Base-by-base conservation (phyloP, 139 green algal species). In the Coelastrella sp. region DNA sequence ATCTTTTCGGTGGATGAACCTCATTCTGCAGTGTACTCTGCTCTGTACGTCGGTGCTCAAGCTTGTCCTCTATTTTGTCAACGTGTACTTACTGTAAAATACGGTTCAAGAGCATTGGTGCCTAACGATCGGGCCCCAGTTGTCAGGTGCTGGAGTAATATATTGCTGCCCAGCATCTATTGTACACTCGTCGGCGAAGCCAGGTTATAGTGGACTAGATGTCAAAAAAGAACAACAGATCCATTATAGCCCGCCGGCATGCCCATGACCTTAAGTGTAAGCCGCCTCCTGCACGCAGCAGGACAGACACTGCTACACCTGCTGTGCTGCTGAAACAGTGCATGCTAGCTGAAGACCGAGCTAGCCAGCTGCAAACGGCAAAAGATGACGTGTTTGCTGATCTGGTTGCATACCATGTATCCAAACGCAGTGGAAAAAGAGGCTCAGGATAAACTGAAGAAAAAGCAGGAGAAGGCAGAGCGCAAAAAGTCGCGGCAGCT, bases 151-250 rank as follows among this genome's bases (percentile, higher is more conserved):
- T 49, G 35, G 35, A 49, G 35, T 49, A 49, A 49, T 49, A 49
- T 49, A 49, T 49, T 49, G 35, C 35, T 49, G 35, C 35, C 35
- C 35, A 49, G 35, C 35, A 49, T 3, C 35, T 49, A 49, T 3
- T 49, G 35, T 49, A 49, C 35, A 3, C 35, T 49, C 35, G 35
- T 49, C 35, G 35, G 35, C 35, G 35, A 49, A 49, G 35, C 35
- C 35, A 49, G 35, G 1, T 49, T 49, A 49, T 49, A 49, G 35
- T 49, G 35, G 35, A 90, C 86, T 78, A 78, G 19, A 91, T 91
- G 87, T 82, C 65, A 1, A 91, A 91, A 66, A 91, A 91, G 78
- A 91, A 91, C 87, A 91, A 91, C 87, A 87, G 68, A 56, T 60
- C 25, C 60, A 91, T 87, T 56, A 91, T 85, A 65, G 78, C 78